Conservation (phyloP, 768 basidiomycete species). For the Epithele typhae region DNA sequence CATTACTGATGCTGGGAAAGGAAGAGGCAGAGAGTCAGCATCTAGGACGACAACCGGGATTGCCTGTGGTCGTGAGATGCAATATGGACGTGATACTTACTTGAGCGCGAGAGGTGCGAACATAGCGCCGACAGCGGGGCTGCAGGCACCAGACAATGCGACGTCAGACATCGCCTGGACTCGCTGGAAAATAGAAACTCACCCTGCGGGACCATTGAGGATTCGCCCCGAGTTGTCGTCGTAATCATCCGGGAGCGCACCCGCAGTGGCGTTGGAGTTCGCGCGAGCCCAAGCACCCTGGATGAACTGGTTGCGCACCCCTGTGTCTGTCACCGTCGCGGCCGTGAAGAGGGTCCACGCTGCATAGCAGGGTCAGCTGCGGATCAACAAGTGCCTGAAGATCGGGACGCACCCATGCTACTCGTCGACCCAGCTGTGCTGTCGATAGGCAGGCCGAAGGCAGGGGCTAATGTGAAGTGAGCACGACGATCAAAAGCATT, state of each 20-base stretch:
- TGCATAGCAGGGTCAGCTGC: not conserved
- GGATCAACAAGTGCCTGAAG: not conserved
- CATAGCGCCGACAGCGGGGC: constrained; percentile 11
- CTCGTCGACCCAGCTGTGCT: not conserved
- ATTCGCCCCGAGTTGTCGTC: not conserved
- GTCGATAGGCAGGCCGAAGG: constrained; percentile 5
- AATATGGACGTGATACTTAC: constrained; percentile 5
- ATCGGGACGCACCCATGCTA: constrained; percentile 1
- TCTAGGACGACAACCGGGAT: too few species aligned
- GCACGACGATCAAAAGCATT: too few species aligned
- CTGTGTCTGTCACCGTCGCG: constrained; percentile 6
- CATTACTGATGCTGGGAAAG: not conserved
- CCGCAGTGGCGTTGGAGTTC: constrained; percentile 5
- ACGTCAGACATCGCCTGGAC: too few species aligned
- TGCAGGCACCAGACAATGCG: not conserved
- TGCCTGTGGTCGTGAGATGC: too few species aligned
- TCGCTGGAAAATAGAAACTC: not conserved
- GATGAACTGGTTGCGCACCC: constrained; percentile 9
- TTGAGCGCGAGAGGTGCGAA: constrained; percentile 12
- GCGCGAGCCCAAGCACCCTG: constrained; percentile 4
- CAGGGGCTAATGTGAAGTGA: not conserved
- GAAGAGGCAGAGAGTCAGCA: too few species aligned
- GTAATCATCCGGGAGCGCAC: constrained; percentile 9
- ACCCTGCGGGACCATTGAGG: constrained; percentile 4
- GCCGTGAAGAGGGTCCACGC: constrained; percentile 16